Conservation (phyloP, 2,329 filamentous ascomycete genomes). For the Thielaviopsis musarum region DNA sequence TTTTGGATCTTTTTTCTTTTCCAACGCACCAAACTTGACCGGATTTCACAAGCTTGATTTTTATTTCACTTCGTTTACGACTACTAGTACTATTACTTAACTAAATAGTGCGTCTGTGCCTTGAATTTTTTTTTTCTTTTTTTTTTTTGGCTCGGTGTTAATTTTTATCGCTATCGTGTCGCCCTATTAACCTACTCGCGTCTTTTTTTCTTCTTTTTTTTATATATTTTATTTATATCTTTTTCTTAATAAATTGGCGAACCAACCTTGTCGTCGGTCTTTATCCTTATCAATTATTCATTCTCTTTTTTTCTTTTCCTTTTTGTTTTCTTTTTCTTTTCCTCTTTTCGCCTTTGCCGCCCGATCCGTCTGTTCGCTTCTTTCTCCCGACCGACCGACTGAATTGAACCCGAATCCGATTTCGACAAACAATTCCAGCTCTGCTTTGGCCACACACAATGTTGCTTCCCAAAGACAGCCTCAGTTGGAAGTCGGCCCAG, state of each 20-base stretch:
- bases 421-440: background rate
- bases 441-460: constrained; percentile 29
- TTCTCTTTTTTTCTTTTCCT: background rate
- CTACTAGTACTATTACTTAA: background rate
- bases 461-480: constrained; percentile 79
- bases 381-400: background rate
- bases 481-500: constrained; percentile 84
- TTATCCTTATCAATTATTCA: background rate
- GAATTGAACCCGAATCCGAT: background rate
- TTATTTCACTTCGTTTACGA: background rate
- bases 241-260: background rate
- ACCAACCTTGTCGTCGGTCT: background rate
- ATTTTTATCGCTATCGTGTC: background rate
- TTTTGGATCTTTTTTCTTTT: background rate
- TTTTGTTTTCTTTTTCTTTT: background rate
- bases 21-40: background rate
- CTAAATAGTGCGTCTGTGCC: background rate
- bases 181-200: background rate
- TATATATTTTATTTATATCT: too few species aligned
- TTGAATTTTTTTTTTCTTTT: too few species aligned
- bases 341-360: background rate
- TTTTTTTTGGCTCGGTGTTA: background rate
- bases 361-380: background rate
- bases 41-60: background rate
- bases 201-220: background rate